phyloP scores from a whole-genome alignment of 176 grass and related monocot genomes.

The Miscanthus lutarioriparius region DNA sequence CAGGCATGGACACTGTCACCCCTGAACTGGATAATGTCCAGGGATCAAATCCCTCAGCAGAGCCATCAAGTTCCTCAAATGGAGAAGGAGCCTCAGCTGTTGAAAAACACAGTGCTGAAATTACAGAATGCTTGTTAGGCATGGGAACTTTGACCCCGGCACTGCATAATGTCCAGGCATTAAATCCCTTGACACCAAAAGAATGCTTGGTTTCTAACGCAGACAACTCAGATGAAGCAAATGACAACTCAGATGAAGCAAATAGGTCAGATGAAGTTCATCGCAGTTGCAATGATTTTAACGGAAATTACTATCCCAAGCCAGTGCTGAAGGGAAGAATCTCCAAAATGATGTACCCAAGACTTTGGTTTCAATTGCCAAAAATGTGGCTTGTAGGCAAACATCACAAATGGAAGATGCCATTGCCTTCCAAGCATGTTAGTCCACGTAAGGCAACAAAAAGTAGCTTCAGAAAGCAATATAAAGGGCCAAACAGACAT shows the following conservation, averaged over 20 bases:
- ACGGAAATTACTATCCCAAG: neutral
- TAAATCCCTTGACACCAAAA: neutral
- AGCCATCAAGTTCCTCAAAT: neutral
- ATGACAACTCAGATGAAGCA: neutral
- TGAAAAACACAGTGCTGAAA: neutral
- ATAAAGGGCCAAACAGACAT: neutral
- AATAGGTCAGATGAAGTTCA: neutral
- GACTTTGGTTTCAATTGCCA: neutral
- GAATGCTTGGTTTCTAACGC: neutral
- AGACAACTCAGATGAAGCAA: constrained; percentile 1
- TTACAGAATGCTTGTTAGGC: neutral
- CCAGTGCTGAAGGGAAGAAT: neutral
- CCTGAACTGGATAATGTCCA: neutral
- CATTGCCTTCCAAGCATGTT: neutral
- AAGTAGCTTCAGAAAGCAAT: neutral
- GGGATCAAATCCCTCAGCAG: neutral
- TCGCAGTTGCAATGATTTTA: neutral
- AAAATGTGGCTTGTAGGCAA: too few relatives aligned
- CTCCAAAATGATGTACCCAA: neutral
- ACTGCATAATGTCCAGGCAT: neutral
- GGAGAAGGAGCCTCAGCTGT: neutral
- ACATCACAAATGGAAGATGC: too few relatives aligned
- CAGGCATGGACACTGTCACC: neutral
- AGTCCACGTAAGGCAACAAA: neutral
- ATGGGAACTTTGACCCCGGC: neutral